Evolutionary conservation across 1,139 yeast genomes (phyloP).

Genomic region (Groenewaldozyma auringiensis): DNA sequence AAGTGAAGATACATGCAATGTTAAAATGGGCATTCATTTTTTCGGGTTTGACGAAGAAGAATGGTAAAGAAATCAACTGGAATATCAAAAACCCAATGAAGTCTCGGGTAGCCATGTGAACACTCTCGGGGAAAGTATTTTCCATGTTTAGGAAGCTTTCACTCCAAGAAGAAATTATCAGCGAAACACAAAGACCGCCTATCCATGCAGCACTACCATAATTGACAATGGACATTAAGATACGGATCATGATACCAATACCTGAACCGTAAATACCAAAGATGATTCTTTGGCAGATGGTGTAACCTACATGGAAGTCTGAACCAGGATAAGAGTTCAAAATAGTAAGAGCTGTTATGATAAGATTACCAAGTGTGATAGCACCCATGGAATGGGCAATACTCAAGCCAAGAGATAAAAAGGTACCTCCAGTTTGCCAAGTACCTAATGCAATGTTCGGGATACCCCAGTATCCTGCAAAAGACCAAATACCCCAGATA

Average conservation of each 20-base stretch:
- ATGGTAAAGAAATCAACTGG: slow-evolving; percentile 22
- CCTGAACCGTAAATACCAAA: slow-evolving; percentile 28
- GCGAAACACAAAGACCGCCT: slow-evolving; percentile 26
- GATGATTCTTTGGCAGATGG: slow-evolving; percentile 23
- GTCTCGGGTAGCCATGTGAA: slow-evolving; percentile 27
- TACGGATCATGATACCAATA: slow-evolving; percentile 21
- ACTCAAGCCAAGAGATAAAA: slow-evolving; percentile 23
- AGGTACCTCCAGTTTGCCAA: slow-evolving; percentile 1
- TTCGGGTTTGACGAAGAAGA: slow-evolving; percentile 26
- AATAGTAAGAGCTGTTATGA: slow-evolving; percentile 18
- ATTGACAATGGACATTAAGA: slow-evolving; percentile 26
- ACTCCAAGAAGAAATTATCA: slow-evolving; percentile 1
- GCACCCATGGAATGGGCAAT: slow-evolving; percentile 33
- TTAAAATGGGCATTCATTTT: slow-evolving; percentile 18
- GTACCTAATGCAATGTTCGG: slow-evolving; percentile 14
- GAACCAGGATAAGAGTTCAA: slow-evolving; percentile 26
- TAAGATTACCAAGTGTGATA: slow-evolving; percentile 22
- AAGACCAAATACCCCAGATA: slow-evolving; percentile 19
- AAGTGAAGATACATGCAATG: slow-evolving; percentile 15
- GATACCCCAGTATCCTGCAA: slow-evolving; percentile 15
- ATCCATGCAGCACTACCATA: slow-evolving; percentile 26
- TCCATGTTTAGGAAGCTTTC: slow-evolving; percentile 22
- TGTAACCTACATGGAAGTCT: slow-evolving; percentile 27
- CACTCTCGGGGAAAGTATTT: slow-evolving; percentile 29
- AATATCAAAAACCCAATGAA: slow-evolving; percentile 29